These are phyloP conservation scores for Cladobotryum mycophilum DNA, from an alignment of 2,329 filamentous ascomycete genomes.

Conservation along the genomic window DNA sequence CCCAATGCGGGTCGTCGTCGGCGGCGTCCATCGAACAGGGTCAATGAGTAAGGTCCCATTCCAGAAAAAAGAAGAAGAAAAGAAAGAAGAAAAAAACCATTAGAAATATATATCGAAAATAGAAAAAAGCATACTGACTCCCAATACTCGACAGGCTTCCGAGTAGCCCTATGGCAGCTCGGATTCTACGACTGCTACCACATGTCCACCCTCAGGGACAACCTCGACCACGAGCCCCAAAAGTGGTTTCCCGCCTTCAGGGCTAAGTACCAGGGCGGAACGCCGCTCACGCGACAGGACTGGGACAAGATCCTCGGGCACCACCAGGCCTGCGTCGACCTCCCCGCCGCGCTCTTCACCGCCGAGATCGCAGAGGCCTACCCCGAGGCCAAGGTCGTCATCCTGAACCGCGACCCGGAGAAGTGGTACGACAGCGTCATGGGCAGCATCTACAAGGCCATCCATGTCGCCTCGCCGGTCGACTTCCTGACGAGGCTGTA, in stretches of 20 bases:
- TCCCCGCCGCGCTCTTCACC: slow-evolving; percentile 49
- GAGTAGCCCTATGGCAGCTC: slow-evolving; percentile 27
- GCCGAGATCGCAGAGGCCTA: slow-evolving; percentile 29
- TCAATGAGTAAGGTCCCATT: slow-evolving; percentile 28
- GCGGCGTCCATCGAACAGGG: slow-evolving; percentile 33
- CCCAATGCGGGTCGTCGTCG: slow-evolving; percentile 35
- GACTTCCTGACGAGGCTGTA: slow-evolving; percentile 17
- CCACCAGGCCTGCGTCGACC: slow-evolving; percentile 46
- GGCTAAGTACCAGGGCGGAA: slow-evolving; percentile 26
- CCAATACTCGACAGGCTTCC: slow-evolving; percentile 22
- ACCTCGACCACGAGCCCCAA: slow-evolving; percentile 17
- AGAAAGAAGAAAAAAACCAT: no score
- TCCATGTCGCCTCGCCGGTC: background rate
- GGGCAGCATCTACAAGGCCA: slow-evolving; percentile 17
- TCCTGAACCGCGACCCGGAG: slow-evolving; percentile 35
- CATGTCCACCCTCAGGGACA: slow-evolving; percentile 26
- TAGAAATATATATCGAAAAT: background rate
- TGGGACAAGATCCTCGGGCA: slow-evolving; percentile 41
- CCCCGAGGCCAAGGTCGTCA: slow-evolving; percentile 33
- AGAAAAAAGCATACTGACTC: no score
- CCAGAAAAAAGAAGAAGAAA: background rate
- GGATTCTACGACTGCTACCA: slow-evolving; percentile 33
- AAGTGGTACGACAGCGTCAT: slow-evolving; percentile 30
- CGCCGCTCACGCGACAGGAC: slow-evolving; percentile 29
- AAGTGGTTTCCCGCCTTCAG: slow-evolving; percentile 28